Base-by-base conservation (phyloP, 2,329 filamentous ascomycete species). In the Fusarium keratoplasticum region DNA sequence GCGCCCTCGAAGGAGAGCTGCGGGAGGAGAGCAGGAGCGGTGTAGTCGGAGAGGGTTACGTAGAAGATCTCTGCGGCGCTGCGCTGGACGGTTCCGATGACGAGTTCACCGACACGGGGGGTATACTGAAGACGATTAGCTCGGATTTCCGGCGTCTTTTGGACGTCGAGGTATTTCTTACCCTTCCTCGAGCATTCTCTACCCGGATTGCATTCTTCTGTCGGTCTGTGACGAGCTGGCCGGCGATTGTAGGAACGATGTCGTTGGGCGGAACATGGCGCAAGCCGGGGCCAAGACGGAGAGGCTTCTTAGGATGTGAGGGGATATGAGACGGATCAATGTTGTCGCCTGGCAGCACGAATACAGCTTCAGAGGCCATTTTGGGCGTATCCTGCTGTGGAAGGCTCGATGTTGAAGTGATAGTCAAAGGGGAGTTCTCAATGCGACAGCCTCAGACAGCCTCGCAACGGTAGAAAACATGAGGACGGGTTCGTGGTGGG, bases 1-100 rank as follows among this genome's bases (percentile, higher is more conserved):
- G 95, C 96, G 72, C 92, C 91, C 83, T 98, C 96, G 82, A 99
- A 99, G n/a, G 95, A 91, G 22, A 98, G 88, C 75, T 97, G 94
- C 0, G 94, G 95, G 1, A 98, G 90, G 20, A 94, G 86, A 1
- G 94, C 95, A 67, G 89, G 84, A 3, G 87, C 80, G 5, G 89
- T 89, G 80, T 91, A 89, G 64, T 91, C 87, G 31, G 94, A 93
- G 62, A 98, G 87, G 76, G 89, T 87, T 82, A 95, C 95, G 82
- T 93, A 92, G 87, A 94, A 98, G 81, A 90, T 89, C 77, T 98
- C 96, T 66, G 88, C 87, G 60, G 91, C 89, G 64, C 91, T 92
- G 81, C 92, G 93, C 79, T 94, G 90, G 76, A 98, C 88, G 74
- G 94, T 95, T 68, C 94, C 95, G 80, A 99, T 94, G 74, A 98